phyloP scores from a whole-genome alignment of 768 basidiomycete species.

The Amanita fuliginea region DNA sequence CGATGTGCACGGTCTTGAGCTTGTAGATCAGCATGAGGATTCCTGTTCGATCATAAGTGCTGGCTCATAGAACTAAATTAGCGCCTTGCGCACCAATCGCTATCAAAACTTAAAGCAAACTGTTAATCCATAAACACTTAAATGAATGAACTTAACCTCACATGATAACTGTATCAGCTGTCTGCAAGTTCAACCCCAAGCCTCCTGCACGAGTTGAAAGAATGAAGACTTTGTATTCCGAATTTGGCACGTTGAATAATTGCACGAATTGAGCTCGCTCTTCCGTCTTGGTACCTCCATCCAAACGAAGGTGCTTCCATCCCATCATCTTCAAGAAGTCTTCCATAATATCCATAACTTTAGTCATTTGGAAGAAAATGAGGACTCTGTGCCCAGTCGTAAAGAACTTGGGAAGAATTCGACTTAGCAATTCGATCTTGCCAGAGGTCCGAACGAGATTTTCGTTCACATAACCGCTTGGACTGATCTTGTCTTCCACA shows the following conservation, averaged over 20 bases:
- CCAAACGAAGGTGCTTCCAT: conserved; percentile 85
- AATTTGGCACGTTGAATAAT: conserved; percentile 81
- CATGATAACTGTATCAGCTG: conserved; percentile 95
- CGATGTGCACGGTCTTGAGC: conserved; percentile 99
- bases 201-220: conserved; percentile 91
- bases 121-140: background rate
- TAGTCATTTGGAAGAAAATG: conserved; percentile 99
- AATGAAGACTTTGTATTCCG: conserved; percentile 86
- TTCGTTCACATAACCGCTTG: conserved; percentile 71
- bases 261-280: conserved; percentile 84
- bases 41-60: conserved; percentile 36
- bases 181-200: conserved; percentile 89
- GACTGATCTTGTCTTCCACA: conserved; percentile 91
- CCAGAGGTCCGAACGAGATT: conserved; percentile 80
- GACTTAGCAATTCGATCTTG: conserved; percentile 86
- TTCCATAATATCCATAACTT: conserved; percentile 98
- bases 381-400: conserved; percentile 86
- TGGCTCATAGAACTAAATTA: background rate
- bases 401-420: conserved; percentile 93
- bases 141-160: conserved; percentile 24
- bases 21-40: conserved; percentile 97
- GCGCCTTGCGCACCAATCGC: conserved; percentile 42
- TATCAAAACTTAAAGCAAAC: conserved; percentile 49
- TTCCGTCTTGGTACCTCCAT: conserved; percentile 94
- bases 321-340: conserved; percentile 86